These are phyloP conservation scores for Pseudogymnoascus sp. DNA, from an alignment of 2,329 filamentous ascomycete genomes.

Conservation along the genomic window DNA sequence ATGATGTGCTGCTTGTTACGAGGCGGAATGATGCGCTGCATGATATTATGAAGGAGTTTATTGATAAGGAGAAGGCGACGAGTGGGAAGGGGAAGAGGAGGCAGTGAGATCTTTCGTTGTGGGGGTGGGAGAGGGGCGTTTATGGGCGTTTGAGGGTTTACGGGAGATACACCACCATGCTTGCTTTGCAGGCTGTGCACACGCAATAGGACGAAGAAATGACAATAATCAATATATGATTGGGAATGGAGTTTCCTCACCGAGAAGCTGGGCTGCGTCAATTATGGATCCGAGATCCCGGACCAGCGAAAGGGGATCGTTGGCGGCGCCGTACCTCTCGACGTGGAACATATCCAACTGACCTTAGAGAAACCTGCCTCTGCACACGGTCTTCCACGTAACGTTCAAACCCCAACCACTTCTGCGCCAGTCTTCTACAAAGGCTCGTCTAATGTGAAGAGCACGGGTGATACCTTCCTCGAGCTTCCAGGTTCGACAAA, in stretches of 20 bases:
- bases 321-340: no score
- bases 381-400: not conserved
- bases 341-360: no score
- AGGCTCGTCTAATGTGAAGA: no score
- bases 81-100: slow-evolving; percentile 22
- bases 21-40: slow-evolving; percentile 82
- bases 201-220: not conserved
- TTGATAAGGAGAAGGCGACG: slow-evolving; percentile 54
- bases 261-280: no score
- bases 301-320: no score
- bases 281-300: no score
- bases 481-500: no score
- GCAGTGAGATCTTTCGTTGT: no score
- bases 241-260: not conserved
- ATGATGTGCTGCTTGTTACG: slow-evolving; percentile 82
- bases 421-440: not conserved
- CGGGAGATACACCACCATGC: not conserved
- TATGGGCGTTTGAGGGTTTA: not conserved
- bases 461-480: no score
- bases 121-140: not conserved
- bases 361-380: no score
- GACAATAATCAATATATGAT: not conserved
- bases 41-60: slow-evolving; percentile 62
- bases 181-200: not conserved
- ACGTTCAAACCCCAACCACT: not conserved